Evolutionary conservation across 1,139 yeast genomes (phyloP), one percentile per base, ranked within the genome.

Genomic region (Yamadazyma trypodendri): DNA sequence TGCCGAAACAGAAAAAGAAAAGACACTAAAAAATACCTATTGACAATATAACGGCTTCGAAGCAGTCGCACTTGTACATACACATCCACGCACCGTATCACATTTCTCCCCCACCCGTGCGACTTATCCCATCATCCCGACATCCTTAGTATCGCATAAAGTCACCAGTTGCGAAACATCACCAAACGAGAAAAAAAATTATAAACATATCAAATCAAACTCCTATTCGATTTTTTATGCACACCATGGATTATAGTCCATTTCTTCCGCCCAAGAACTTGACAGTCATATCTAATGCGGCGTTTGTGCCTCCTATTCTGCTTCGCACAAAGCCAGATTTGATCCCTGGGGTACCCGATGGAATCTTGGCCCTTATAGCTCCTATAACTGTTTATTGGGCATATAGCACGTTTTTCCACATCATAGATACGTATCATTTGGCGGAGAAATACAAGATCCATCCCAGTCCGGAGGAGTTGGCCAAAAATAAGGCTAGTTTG

Each of bases 351-450:
- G 60, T 84, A 34, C 79, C 86, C 11, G 98, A 90, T 60, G 86
- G 84, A 25, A 57, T 81, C 17, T 56, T 88, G 36, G 86, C 97
- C 0, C 63, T 90, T 34, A 64, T 78, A 4, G 70, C 81, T 2
- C 97, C 98, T 1, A 75, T 90, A 2, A 67, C 80, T 4, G 90
- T 84, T 3, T 92, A 92, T 61, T 92, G 97, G 97, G 39, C 65
- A 1, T 79, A 82, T 53, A 84, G 96, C 5, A 55, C 76, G 24
- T 61, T 85, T 41, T 92, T 87, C 72, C 89, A 85, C 56, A 44
- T 84, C 9, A 65, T 90, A 34, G 97, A 90, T 56, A 75, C 73
- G 32, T 77, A 75, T 49, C 77, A 87, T 55, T 63, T 87, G 49
- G 87, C 92, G 29, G 96, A 86, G 52, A 68, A 75, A 57, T 88